A percentile compares a stretch with the other conserved stretches of the same genome.
Evolutionary conservation across 148 eudicot genomes (phyloP).

Genomic region (Rhododendron henanense): DNA sequence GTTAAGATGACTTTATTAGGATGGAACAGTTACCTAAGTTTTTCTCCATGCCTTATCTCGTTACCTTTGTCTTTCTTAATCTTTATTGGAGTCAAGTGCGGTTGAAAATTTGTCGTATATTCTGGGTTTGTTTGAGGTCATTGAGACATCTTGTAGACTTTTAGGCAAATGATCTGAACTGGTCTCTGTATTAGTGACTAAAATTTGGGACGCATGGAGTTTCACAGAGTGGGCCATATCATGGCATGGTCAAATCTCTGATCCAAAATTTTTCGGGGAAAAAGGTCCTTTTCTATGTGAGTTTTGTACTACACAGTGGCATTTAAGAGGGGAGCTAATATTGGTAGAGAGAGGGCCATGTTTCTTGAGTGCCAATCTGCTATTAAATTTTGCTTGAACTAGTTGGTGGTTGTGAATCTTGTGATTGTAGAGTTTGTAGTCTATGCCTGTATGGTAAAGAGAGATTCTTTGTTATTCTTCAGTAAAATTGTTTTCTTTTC

Average conservation of each 20-base stretch:
- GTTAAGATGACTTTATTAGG: neutral
- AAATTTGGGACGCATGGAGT: neutral
- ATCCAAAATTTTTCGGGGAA: neutral
- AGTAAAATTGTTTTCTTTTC: neutral
- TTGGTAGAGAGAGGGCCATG: neutral
- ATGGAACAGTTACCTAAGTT: neutral
- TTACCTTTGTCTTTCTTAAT: neutral
- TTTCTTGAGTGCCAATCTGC: neutral
- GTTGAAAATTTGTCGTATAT: neutral
- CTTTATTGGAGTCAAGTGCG: neutral
- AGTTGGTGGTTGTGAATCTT: neutral
- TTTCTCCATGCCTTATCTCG: neutral
- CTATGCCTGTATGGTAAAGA: neutral
- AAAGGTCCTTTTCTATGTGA: neutral
- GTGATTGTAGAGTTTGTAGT: neutral
- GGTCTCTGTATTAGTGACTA: neutral
- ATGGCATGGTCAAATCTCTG: neutral
- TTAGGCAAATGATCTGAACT: neutral
- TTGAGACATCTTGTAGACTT: neutral
- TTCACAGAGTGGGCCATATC: neutral
- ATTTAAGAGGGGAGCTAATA: neutral
- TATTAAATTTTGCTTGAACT: conserved; percentile 6
- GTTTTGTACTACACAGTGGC: neutral
- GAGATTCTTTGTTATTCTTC: neutral
- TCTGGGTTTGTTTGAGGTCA: conserved; percentile 1